Evolutionary conservation across 179 eudicot species (phyloP), one percentile per base, ranked within the genome.

Genomic region (Carnegiea gigantea): DNA sequence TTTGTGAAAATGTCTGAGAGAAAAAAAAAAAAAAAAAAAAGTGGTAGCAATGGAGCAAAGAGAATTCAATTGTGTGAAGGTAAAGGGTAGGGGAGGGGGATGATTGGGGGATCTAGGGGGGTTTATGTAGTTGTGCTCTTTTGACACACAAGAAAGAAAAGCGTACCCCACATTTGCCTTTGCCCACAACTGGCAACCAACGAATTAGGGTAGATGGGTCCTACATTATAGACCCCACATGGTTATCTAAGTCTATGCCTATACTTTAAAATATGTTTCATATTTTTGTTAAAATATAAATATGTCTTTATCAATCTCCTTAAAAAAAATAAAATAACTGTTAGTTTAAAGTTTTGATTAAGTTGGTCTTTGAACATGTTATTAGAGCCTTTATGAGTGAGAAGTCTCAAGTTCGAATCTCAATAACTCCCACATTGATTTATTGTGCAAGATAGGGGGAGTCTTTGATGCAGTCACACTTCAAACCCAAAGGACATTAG

Each of bases 111-210:
- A 60, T 18, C 21, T 60, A 71, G 43, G 30, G 87, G 87, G 85
- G 85, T 85, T 70, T 85, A 85, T 82, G 87, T 82, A 82, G 87
- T 70, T 85, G 85, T 76, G 81, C 44, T 71, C 4, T 70, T 5
- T 30, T 40, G 59, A 75, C 8, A 44, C 21, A 49, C 26, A 40
- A 73, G 53, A 81, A 78, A 21, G 64, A 21, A 12, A 18, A 11
- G 30, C 17, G 84, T 43, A 48, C 82, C 77, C 67, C 46, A 12
- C 17, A 43, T 75, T 82, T n/a, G 20, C 68, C 80, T 79, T 59
- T 79, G 78, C 76, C 83, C 87, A 82, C 48, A 62, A 79, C 87
- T 82, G 87, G 80, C 87, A 85, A 81, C 85, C 87, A 85, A 85
- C 75, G 36, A 65, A 11, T 62, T 62, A 23, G 30, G 68, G 68